Base-by-base conservation (phyloP, 768 basidiomycete species). In the Mrakia frigida region DNA sequence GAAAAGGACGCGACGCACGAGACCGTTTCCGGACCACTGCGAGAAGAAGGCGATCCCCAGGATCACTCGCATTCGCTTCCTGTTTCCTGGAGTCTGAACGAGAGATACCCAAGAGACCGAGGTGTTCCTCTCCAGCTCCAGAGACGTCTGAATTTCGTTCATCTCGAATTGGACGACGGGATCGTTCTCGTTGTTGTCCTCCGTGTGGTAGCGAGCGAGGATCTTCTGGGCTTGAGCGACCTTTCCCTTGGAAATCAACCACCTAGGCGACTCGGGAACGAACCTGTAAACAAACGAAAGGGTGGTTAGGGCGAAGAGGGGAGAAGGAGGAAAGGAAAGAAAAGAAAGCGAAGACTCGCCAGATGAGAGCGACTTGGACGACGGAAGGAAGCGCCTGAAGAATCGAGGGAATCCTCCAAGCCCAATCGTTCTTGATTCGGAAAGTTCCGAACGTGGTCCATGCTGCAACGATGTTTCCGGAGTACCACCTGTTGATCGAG, bases 401-500 rank as follows among this genome's bases (percentile, higher is more conserved):
- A 46, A 87, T 82, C 21, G 91, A 92, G 28, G 92, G 92, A 70
- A 92, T 86, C 80, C 94, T 80, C 81, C 76, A 79, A 75, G 73
- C 75, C 80, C 68, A 80, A 77, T 80, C 80, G 76, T 80, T 88
- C 72, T 82, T 77, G 74, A 92, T 88, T 82, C 87, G 87, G 86
- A 91, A 90, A 16, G 92, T 91, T 43, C 92, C 92, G 81, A 89
- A 94, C 1, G 91, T 91, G 0, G 90, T 86, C 93, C 92, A 93
- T 25, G 91, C 91, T 50, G 92, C 86, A 76, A 92, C 81, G 82
- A 93, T 92, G 75, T 68, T 68, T 76, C 92, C 92, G 23, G 90
- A 89, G 82, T 92, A 92, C 92, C 92, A 93, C 2, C 43, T 43
- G 10, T 43, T 2, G 43, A 11, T 14, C 2, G 16, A 14, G 16